phyloP scores from a whole-genome alignment of 352 stramenopile genomes.

The Phytopythium chamaehyphon region DNA sequence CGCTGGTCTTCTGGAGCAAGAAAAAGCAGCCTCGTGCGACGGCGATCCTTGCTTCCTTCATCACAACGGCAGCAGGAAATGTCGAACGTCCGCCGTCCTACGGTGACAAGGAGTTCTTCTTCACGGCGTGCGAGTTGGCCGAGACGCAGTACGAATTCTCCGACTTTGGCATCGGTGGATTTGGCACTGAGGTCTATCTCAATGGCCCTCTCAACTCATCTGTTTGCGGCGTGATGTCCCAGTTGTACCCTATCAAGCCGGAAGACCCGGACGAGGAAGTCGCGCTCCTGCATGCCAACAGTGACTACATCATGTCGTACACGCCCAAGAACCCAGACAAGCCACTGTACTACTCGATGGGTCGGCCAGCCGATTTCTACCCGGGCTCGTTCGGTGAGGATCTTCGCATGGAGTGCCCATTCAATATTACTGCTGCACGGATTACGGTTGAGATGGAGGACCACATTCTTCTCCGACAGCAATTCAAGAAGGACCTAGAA shows the following conservation, averaged over 20 bases:
- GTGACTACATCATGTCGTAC: constrained; percentile 35
- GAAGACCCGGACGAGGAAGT: constrained; percentile 10
- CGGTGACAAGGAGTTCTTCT: constrained; percentile 53
- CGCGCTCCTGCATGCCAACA: constrained; percentile 38
- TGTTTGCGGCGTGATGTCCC: constrained; percentile 36
- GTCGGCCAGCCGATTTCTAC: constrained; percentile 21
- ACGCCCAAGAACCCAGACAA: constrained; percentile 16
- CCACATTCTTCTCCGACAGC: constrained; percentile 25
- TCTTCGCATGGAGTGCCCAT: constrained; percentile 31
- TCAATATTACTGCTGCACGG: constrained; percentile 22
- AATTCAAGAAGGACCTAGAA: constrained; percentile 8
- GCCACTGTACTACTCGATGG: constrained; percentile 27
- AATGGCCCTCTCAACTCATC: constrained; percentile 19
- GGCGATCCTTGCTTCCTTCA: constrained; percentile 35
- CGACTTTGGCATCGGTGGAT: constrained; percentile 34
- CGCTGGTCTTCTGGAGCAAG: constrained; percentile 57
- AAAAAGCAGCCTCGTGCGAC: constrained; percentile 41
- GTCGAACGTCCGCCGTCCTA: constrained; percentile 31
- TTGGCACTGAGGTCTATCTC: constrained; percentile 24
- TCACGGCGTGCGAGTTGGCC: constrained; percentile 48
- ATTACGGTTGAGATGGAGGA: constrained; percentile 24
- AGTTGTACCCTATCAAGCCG: constrained; percentile 29
- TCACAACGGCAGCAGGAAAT: constrained; percentile 19
- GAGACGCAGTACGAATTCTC: constrained; percentile 49
- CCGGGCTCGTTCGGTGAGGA: constrained; percentile 28